These are phyloP conservation scores for Pichia cephalocereana DNA, from an alignment of 805 yeast species.

Conservation along the genomic window DNA sequence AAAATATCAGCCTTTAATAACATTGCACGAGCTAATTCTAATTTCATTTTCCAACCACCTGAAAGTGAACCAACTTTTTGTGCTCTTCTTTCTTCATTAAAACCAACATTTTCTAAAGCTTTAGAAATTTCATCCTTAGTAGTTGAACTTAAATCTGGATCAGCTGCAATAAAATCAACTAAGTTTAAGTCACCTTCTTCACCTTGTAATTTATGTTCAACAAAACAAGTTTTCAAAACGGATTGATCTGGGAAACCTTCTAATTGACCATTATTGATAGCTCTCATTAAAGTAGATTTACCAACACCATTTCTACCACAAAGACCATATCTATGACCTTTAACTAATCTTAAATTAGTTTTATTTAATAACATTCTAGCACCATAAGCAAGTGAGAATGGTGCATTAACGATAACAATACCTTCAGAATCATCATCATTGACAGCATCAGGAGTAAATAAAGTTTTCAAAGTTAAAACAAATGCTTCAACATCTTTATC, in stretches of 20 bases:
- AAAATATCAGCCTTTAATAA: conserved; percentile 93
- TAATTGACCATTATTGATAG: conserved; percentile 91
- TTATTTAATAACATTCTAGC: conserved; percentile 94
- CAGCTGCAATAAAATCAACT: conserved; percentile 79
- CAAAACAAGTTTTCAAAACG: conserved; percentile 86
- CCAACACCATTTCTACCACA: conserved; percentile 99
- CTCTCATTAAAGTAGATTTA: conserved; percentile 93
- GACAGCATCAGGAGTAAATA: conserved; percentile 44
- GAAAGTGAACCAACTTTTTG: conserved; percentile 92
- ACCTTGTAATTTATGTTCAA: conserved; percentile 94
- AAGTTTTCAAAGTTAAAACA: conserved; percentile 41
- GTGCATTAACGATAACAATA: conserved; percentile 84
- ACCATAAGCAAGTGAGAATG: conserved; percentile 94
- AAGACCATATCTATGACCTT: conserved; percentile 95
- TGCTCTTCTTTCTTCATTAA: conserved; percentile 78
- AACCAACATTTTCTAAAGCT: conserved; percentile 82
- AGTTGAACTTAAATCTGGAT: conserved; percentile 65
- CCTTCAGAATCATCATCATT: conserved; percentile 69
- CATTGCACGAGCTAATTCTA: conserved; percentile 98
- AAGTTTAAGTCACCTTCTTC: conserved; percentile 86
- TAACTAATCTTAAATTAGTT: conserved; percentile 75
- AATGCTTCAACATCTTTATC: conserved; percentile 34
- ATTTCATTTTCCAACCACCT: conserved; percentile 99
- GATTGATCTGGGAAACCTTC: conserved; percentile 95
- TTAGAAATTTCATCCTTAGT: conserved; percentile 60